These are phyloP conservation scores for Chlorella sorokiniana DNA, from an alignment of 139 green algal genomes.

Conservation along the genomic window DNA sequence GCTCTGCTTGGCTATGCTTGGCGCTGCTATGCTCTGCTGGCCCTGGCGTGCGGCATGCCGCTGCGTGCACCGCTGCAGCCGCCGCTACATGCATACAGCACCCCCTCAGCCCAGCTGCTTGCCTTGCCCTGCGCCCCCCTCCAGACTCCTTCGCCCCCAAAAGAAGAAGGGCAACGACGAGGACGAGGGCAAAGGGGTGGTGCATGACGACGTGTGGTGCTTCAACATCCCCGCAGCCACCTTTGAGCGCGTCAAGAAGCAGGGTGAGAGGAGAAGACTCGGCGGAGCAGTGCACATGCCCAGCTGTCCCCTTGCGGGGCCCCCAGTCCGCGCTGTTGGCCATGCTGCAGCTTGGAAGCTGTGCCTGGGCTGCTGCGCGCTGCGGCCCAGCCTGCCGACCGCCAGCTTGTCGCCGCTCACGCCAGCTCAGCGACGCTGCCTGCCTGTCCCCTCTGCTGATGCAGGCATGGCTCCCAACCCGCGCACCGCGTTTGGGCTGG, in stretches of 20 bases:
- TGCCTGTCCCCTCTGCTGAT: background rate
- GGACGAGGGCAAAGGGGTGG: slow-evolving; percentile 79
- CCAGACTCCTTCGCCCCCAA: slow-evolving; percentile 21
- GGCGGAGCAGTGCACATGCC: background rate
- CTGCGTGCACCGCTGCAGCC: background rate
- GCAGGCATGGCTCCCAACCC: slow-evolving; percentile 82
- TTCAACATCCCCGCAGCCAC: slow-evolving; percentile 63
- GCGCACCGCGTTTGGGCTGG: slow-evolving; percentile 84
- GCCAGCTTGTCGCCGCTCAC: background rate
- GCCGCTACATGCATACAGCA: background rate
- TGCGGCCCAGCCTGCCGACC: no score
- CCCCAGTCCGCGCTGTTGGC: background rate
- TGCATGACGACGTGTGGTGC: slow-evolving; percentile 89
- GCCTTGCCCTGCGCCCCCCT: no score
- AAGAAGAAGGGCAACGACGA: slow-evolving; percentile 67
- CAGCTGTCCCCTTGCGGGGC: background rate
- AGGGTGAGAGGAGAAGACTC: background rate
- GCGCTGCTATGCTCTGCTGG: background rate
- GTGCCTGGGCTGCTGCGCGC: background rate
- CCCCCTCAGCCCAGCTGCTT: background rate
- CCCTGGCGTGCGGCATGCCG: background rate
- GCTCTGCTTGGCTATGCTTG: background rate
- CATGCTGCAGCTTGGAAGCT: background rate
- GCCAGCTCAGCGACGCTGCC: background rate
- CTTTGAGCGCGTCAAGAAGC: slow-evolving; percentile 91